Evolutionary conservation across 306 rosid species (phyloP).

Genomic region (Dalbergia oliveri): DNA sequence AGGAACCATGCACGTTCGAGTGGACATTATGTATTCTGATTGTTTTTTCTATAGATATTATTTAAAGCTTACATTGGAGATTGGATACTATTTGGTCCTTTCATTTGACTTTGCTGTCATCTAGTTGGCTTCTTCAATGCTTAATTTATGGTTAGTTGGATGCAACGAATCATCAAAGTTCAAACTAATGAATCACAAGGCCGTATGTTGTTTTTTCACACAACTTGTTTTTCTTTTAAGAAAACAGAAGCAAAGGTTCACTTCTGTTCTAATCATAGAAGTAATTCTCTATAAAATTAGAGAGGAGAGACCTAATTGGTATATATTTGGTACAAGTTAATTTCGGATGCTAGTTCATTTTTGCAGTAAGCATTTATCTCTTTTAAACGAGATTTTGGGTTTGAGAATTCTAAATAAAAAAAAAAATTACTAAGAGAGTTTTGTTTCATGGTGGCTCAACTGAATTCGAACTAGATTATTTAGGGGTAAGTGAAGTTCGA

Average conservation of each 20-base stretch:
- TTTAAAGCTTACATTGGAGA: neutral
- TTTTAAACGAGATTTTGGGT: no score
- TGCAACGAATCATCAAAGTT: slow-evolving; percentile 18
- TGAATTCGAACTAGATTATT: no score
- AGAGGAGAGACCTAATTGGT: no score
- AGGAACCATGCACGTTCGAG: neutral
- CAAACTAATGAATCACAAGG: neutral
- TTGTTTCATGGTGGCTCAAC: no score
- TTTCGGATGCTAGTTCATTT: no score
- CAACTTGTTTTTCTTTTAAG: neutral
- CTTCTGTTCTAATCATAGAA: neutral
- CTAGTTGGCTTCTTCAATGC: neutral
- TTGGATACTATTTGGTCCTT: slow-evolving; percentile 32
- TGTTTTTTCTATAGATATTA: no score
- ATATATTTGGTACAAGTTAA: no score
- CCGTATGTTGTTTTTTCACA: neutral
- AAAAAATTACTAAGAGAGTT: no score
- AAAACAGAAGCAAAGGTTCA: neutral
- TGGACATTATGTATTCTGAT: slow-evolving; percentile 32
- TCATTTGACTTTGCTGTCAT: neutral
- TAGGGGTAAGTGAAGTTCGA: no score
- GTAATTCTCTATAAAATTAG: no score
- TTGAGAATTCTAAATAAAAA: no score
- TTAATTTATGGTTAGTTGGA: neutral
- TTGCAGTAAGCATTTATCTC: no score